Conservation (phyloP, 345 rosid species). For the Rhodamnia rubescens region DNA sequence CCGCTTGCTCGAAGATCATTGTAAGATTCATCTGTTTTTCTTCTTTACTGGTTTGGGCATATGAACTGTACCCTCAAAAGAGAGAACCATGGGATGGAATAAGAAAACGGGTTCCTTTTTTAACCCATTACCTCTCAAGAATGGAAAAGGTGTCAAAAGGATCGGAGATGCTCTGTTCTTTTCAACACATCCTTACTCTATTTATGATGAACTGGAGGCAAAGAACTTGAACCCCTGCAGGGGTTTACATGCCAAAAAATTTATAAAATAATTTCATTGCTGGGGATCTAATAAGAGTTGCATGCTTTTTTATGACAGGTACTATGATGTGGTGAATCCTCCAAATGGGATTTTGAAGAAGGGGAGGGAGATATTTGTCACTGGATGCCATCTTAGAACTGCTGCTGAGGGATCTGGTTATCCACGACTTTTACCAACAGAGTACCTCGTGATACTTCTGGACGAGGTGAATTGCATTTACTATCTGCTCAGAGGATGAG, state of each 20-base stretch:
- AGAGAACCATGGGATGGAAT: neutral
- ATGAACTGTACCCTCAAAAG: neutral
- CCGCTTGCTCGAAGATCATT: neutral
- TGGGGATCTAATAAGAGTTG: neutral
- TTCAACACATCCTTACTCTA: neutral
- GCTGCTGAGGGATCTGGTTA: constrained; percentile 80
- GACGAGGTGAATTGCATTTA: constrained; percentile 50
- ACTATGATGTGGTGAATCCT: constrained; percentile 74
- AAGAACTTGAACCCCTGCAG: neutral
- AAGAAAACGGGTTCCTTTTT: neutral
- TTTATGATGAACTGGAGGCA: neutral
- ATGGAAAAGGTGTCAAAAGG: neutral
- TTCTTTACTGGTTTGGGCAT: neutral
- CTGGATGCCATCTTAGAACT: constrained; percentile 88
- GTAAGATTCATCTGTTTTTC: neutral
- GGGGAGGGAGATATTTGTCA: constrained; percentile 81
- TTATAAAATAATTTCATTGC: neutral
- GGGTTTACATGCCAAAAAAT: neutral
- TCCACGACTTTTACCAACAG: constrained; percentile 86
- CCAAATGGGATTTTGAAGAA: constrained; percentile 62
- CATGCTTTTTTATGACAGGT: constrained; percentile 12
- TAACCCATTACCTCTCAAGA: neutral
- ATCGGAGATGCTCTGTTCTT: neutral
- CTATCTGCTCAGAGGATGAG: neutral
- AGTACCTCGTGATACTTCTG: constrained; percentile 75